phyloP scores from a whole-genome alignment of 148 eudicot genomes.

The Vaccinium corymbosum region DNA sequence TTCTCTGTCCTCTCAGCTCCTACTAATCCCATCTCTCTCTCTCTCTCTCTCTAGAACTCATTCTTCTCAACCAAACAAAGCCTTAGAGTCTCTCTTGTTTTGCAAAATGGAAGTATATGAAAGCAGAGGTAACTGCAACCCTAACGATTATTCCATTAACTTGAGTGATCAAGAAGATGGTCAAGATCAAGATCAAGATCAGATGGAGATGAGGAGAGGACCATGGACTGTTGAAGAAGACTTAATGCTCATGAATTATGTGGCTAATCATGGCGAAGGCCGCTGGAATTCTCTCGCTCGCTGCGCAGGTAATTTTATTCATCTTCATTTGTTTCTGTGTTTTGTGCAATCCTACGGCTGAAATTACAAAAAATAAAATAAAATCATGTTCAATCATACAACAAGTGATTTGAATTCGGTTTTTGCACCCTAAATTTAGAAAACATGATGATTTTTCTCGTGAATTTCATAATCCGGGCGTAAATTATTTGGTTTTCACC shows the following conservation, averaged over 20 bases:
- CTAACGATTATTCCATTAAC: neutral
- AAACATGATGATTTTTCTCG: no score
- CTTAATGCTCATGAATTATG: conserved; percentile 66
- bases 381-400: no score
- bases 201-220: conserved; percentile 67
- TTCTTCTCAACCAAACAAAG: conserved; percentile 13
- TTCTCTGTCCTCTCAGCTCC: neutral
- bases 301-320: conserved; percentile 51
- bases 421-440: no score
- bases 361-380: no score
- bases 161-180: neutral
- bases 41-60: conserved; percentile 15
- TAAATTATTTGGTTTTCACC: no score
- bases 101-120: conserved; percentile 28
- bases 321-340: no score
- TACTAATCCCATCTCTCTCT: neutral
- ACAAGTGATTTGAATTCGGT: no score
- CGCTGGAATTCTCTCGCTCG: conserved; percentile 94
- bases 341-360: no score
- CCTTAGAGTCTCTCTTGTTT: conserved; percentile 6
- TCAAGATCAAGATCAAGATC: conserved; percentile 30
- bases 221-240: conserved; percentile 98
- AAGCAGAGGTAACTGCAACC: conserved; percentile 9
- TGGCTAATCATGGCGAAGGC: conserved; percentile 80
- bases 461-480: no score